phyloP scores from a whole-genome alignment of 257 asterid species.

The Rehmannia glutinosa region DNA sequence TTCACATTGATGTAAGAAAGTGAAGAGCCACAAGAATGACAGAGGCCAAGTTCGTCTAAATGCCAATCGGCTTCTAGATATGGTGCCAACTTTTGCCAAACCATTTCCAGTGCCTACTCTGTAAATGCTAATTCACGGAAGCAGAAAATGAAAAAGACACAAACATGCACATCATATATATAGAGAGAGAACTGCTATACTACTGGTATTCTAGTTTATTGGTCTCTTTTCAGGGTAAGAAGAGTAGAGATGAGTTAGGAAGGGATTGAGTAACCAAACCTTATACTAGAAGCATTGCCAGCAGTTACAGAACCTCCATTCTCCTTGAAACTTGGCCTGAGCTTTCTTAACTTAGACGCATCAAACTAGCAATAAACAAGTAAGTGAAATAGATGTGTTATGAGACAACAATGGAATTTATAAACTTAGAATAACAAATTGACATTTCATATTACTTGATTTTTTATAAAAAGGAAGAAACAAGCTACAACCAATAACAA shows the following conservation, averaged over 20 bases:
- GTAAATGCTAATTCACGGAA: too few species aligned
- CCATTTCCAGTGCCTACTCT: too few species aligned
- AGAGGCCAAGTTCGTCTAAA: background rate
- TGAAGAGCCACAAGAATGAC: background rate
- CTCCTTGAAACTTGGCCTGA: slow-evolving; percentile 76
- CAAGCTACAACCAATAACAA: too few species aligned
- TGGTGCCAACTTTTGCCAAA: too few species aligned
- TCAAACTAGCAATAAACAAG: slow-evolving; percentile 61
- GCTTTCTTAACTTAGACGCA: slow-evolving; percentile 72
- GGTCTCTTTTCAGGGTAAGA: background rate
- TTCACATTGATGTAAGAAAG: background rate
- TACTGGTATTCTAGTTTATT: background rate
- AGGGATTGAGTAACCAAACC: slow-evolving; percentile 41
- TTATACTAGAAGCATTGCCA: slow-evolving; percentile 93
- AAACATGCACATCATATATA: too few species aligned
- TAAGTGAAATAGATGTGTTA: background rate
- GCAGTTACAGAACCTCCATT: slow-evolving; percentile 96
- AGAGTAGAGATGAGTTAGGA: background rate
- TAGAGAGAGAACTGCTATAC: too few species aligned
- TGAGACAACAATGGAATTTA: background rate
- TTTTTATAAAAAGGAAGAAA: too few species aligned
- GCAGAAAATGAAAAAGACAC: background rate
- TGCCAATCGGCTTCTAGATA: too few species aligned
- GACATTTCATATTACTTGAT: too few species aligned
- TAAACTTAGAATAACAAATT: background rate